Base-by-base conservation (phyloP, 257 asterid species). In the Ilex aquifolium region DNA sequence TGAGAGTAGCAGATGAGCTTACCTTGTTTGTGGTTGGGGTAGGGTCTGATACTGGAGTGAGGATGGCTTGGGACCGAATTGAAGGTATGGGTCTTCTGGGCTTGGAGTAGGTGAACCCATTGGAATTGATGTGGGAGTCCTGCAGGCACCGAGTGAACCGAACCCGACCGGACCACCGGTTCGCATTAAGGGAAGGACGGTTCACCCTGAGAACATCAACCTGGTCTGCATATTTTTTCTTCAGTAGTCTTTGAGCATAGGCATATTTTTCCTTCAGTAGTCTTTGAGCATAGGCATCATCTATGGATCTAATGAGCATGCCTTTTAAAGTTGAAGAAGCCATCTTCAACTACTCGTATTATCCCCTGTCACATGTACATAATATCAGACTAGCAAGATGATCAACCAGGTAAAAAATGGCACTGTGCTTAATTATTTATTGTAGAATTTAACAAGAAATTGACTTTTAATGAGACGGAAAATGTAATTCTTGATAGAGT, bases 1-100 rank as follows among this genome's bases (percentile, higher is more conserved):
- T 36, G 42, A 8, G 8, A 36, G 42, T 36, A 36, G 42, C 42
- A 4, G 42, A 36, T 53, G 9, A 4, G 27, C 15, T 6, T 62
- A 82, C 90, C 90, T 87, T 90, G 62, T 80, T 80, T 0, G 83
- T 80, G 29, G 89, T 78, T 2, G 86, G 68, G 13, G 88, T 77
- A 50, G 85, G 82, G 40, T 83, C 88, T 2, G 95, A 77, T 12
- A 87, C 79, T 14, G 91, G 94, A 62, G 72, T 78, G 42, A 84
- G 76, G 13, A 87, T 31, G 65, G 89, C 91, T 21, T 66, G 84
- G n/a, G 79, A 64, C 50, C 54, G 74, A 52, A 52, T 17, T 14
- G 36, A 57, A 40, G 46, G 31, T 50, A 71, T 79, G 52, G 60
- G 73, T 72, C 49, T 76, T 60, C 32, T 67, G 11, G 79, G 63